phyloP scores from a whole-genome alignment of 257 asterid genomes.

The Fraxinus americana region DNA sequence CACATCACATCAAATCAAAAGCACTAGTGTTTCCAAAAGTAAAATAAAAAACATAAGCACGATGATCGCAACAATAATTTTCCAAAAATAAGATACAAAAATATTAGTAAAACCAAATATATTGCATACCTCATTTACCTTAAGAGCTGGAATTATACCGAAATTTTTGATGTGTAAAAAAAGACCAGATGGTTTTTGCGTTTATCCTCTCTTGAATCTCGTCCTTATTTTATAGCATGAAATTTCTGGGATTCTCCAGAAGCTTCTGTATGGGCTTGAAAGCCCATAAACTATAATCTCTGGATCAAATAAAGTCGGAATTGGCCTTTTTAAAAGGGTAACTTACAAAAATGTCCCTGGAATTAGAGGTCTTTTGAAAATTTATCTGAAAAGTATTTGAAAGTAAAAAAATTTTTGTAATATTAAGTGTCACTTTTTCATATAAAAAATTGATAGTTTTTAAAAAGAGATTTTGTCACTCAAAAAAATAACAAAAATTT shows the following conservation, averaged over 20 bases:
- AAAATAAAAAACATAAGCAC: not conserved
- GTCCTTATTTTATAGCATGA: not conserved
- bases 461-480: too few relatives aligned
- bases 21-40: not conserved
- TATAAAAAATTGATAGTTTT: too few relatives aligned
- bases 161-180: not conserved
- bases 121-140: not conserved
- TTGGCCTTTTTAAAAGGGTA: too few relatives aligned
- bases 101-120: not conserved
- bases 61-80: not conserved
- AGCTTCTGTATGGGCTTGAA: not conserved
- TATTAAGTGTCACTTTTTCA: too few relatives aligned
- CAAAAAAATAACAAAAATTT: too few relatives aligned
- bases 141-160: too few relatives aligned
- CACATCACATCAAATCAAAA: not conserved
- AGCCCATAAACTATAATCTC: not conserved
- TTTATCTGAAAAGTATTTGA: too few relatives aligned
- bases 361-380: too few relatives aligned
- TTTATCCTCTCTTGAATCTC: not conserved
- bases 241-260: constrained; percentile 4
- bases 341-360: too few relatives aligned
- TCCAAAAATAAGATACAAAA: not conserved
- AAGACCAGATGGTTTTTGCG: not conserved
- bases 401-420: too few relatives aligned
- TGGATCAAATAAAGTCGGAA: too few relatives aligned